Percentiles rank a stretch among this genome's conserved stretches.
phyloP scores from a whole-genome alignment of 2,329 filamentous ascomycete genomes.

The Ceratocystis variospora region DNA sequence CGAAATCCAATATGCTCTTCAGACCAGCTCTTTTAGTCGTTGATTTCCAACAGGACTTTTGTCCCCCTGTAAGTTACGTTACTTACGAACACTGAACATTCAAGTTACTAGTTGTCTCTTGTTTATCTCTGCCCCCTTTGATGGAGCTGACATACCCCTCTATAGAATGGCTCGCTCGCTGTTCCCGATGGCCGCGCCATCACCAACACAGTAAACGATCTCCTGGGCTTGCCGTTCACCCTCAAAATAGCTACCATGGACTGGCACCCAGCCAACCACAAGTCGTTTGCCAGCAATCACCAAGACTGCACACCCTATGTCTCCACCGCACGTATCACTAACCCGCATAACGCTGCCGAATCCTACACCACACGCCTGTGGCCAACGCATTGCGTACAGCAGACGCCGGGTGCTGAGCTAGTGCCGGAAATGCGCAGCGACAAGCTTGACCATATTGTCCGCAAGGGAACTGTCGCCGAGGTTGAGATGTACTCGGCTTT shows the following conservation, averaged over 20 bases:
- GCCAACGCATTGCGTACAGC: conserved; percentile 80
- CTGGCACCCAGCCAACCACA: conserved; percentile 69
- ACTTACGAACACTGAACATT: conserved; percentile 3
- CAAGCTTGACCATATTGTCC: conserved; percentile 51
- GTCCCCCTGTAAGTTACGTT: conserved; percentile 55
- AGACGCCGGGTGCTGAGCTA: conserved; percentile 56
- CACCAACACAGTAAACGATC: conserved; percentile 54
- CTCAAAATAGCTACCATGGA: conserved; percentile 79
- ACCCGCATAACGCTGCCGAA: conserved; percentile 50
- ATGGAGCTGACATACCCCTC: conserved; percentile 20
- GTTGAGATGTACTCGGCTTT: conserved; percentile 96
- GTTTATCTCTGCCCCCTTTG: background rate
- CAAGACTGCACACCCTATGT: conserved; percentile 49
- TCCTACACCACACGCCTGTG: conserved; percentile 59
- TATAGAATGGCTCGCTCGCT: conserved; percentile 70
- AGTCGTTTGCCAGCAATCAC: conserved; percentile 83
- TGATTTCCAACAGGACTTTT: conserved; percentile 92
- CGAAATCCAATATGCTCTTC: conserved; percentile 25
- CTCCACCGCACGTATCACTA: conserved; percentile 48
- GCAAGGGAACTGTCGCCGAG: conserved; percentile 60
- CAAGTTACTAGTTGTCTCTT: background rate
- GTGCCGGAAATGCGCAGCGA: conserved; percentile 53
- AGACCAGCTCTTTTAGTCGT: conserved; percentile 53
- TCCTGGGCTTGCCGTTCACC: conserved; percentile 58
- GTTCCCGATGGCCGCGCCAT: conserved; percentile 62